Percentiles rank a stretch among this genome's conserved stretches.
Conservation (phyloP, 148 eudicot genomes). For the Rhododendron vialii region DNA sequence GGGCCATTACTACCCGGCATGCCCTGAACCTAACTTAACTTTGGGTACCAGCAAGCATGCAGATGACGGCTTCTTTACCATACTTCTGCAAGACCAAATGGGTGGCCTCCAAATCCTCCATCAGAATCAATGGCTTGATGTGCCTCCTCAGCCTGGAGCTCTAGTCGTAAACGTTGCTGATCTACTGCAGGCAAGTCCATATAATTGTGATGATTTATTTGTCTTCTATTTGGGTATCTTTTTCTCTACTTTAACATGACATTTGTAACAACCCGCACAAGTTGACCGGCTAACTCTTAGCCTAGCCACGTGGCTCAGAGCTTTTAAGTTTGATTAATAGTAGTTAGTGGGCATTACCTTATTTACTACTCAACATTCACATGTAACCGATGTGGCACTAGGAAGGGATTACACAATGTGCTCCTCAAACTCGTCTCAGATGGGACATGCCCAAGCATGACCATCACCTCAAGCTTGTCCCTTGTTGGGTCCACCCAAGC, state of each 20-base stretch:
- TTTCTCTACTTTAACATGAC: too few species aligned
- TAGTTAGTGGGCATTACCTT: too few species aligned
- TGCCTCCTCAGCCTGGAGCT: neutral
- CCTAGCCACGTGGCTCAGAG: slow-evolving; percentile 2
- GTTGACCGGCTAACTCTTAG: neutral
- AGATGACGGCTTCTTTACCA: too few species aligned
- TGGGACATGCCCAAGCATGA: too few species aligned
- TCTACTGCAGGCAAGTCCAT: neutral
- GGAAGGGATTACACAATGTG: too few species aligned
- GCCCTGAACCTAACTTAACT: neutral
- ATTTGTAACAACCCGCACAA: neutral
- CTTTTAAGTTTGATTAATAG: too few species aligned
- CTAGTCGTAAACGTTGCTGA: neutral
- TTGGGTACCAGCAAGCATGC: neutral
- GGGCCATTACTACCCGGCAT: neutral
- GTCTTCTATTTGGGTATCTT: neutral
- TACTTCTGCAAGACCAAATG: neutral
- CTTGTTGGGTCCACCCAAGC: too few species aligned
- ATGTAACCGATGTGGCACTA: too few species aligned
- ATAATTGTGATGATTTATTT: neutral
- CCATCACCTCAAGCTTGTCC: too few species aligned
- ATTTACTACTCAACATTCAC: too few species aligned
- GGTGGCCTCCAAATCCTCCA: neutral
- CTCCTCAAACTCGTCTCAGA: too few species aligned
- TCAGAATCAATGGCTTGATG: neutral